These are phyloP conservation scores for Corynascus novoguineensis DNA, from an alignment of 495 filamentous ascomycete species.

Conservation along the genomic window DNA sequence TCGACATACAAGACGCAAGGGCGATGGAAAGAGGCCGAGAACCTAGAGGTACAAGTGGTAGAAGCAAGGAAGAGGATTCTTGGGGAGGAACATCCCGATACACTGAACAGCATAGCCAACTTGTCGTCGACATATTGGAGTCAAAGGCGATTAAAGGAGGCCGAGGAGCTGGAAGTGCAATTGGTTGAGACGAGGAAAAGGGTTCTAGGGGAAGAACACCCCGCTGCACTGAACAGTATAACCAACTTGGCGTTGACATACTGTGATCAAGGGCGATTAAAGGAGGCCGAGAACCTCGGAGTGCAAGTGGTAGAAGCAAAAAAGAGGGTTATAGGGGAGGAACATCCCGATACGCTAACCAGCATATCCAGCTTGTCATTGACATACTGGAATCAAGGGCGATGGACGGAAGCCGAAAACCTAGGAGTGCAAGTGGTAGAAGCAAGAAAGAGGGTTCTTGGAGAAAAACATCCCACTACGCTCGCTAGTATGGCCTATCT, in stretches of 20 bases:
- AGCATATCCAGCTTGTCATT: background rate
- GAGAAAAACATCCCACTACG: constrained; percentile 31
- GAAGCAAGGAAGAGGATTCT: background rate
- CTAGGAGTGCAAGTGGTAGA: constrained; percentile 5
- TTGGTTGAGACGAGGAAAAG: constrained; percentile 19
- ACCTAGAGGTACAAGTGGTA: background rate
- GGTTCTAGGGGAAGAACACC: constrained; percentile 35
- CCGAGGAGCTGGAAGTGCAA: background rate
- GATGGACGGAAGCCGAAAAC: background rate
- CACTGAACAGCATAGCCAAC: background rate
- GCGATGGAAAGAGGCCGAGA: background rate
- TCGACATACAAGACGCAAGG: background rate
- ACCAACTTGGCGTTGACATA: constrained; percentile 25
- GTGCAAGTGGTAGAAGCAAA: background rate
- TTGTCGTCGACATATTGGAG: background rate
- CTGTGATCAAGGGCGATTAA: constrained; percentile 10
- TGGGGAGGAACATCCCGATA: background rate
- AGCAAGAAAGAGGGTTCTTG: constrained; percentile 25
- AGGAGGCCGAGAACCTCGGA: constrained; percentile 6
- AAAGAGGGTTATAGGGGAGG: background rate
- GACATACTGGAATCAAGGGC: background rate
- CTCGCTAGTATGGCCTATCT: constrained; percentile 22
- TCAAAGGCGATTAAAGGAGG: background rate
- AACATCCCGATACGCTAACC: background rate
- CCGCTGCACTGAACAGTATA: constrained; percentile 30